Base-by-base conservation (phyloP, 1,139 yeast species). In the Pichia sp. region DNA sequence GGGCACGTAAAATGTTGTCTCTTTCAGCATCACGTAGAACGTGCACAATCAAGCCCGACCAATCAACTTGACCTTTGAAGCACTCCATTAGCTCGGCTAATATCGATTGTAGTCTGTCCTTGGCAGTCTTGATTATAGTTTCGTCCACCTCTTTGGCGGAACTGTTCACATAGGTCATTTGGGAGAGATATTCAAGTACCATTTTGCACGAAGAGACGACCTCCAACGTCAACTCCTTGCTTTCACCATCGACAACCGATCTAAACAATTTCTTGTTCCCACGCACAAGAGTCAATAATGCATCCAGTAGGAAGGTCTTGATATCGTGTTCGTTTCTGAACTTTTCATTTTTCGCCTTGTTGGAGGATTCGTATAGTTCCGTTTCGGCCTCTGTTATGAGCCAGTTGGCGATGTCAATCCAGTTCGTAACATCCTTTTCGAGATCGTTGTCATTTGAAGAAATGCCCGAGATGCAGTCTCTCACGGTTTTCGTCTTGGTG, bases 401-500 rank as follows among this genome's bases (percentile, higher is more conserved):
- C 60, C 60, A 57, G 15, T 26, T 61, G 53, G 79, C 69, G 52
- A 70, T 56, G 19, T 67, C 54, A 7, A 73, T 68, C 34, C 78
- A 61, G 23, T 62, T 63, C 0, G 58, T 52, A 29, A 75, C 61
- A 1, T 70, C 67, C 0, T 62, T 62, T 11, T 16, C 38, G 34
- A 51, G 11, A 13, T 31, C 31, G 3, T 43, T 31, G 26, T 47
- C 49, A 47, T 52, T 47, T 3, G 30, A 16, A 11, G 36, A 49
- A 8, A 61, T 52, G 11, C 49, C 50, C 4, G 56, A 55, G 57
- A 81, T 57, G 23, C 89, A 71, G n/a, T 72, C 70, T 52, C 82
- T 85, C 13, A 82, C 72, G 0, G 90, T 81, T 66, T 85, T 88
- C 0, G 93, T 75, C 65, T 87, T 90, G 4, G 96, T 87, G 36